phyloP scores from a whole-genome alignment of 208 protist genomes.

The Herpetomonas muscarum region DNA sequence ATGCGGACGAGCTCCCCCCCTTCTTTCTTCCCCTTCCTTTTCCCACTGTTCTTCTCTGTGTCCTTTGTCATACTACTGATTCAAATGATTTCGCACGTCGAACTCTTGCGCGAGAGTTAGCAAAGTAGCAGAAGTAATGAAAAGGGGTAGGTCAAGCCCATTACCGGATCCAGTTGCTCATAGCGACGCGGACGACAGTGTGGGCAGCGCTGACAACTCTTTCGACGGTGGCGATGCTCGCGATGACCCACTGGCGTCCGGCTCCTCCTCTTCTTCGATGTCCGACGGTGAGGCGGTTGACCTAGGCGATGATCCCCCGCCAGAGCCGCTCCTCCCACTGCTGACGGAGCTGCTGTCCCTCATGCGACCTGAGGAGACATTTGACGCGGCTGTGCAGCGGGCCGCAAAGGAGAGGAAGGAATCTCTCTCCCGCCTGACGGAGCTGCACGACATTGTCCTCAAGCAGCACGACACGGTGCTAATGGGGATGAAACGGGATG shows the following conservation, averaged over 20 bases:
- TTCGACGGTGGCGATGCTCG: not conserved
- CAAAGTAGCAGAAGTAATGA: too few relatives aligned
- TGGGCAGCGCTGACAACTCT: not conserved
- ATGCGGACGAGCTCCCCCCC: too few relatives aligned
- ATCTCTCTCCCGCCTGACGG: conserved; percentile 16
- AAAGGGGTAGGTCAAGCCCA: too few relatives aligned
- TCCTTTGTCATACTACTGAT: too few relatives aligned
- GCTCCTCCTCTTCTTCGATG: conserved; percentile 16
- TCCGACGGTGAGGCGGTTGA: conserved; percentile 25
- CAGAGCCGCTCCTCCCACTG: conserved; percentile 14
- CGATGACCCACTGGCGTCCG: too few relatives aligned
- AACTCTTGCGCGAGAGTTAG: too few relatives aligned
- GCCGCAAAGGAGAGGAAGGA: conserved; percentile 10
- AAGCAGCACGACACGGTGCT: conserved; percentile 31
- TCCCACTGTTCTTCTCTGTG: too few relatives aligned
- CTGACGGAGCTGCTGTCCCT: conserved; percentile 13
- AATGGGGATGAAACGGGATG: conserved; percentile 32
- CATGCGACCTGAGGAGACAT: conserved; percentile 22
- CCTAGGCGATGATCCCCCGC: conserved; percentile 24
- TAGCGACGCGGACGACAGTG: not conserved
- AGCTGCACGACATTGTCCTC: conserved; percentile 19
- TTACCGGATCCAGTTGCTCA: too few relatives aligned
- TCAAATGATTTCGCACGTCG: too few relatives aligned
- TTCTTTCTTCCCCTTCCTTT: too few relatives aligned
- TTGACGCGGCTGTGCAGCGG: conserved; percentile 20